Conservation (phyloP, 768 basidiomycete genomes). For the Lyophyllum semitale region DNA sequence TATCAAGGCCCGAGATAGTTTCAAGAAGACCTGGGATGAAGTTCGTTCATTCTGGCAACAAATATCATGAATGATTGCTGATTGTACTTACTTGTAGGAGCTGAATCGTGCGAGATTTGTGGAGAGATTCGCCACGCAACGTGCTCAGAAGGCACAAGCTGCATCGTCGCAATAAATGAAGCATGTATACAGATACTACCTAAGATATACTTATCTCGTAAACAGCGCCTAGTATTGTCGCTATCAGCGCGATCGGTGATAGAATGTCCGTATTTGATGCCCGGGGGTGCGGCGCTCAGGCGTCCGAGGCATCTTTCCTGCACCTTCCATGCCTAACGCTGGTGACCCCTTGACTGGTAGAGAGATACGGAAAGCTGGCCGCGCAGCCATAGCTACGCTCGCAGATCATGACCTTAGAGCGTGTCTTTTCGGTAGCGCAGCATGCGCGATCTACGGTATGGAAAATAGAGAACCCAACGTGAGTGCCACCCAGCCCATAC, state of each 20-base stretch:
- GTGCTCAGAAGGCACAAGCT: too few relatives aligned
- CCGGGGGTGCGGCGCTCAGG: too few relatives aligned
- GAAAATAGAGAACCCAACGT: constrained; percentile 35
- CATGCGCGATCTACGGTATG: constrained; percentile 40
- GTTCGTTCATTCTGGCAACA: constrained; percentile 33
- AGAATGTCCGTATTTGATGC: too few relatives aligned
- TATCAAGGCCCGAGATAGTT: constrained; percentile 52
- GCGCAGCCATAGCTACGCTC: constrained; percentile 25
- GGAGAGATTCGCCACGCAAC: too few relatives aligned
- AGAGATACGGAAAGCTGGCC: constrained; percentile 27
- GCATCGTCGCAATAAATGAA: too few relatives aligned
- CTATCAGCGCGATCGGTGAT: too few relatives aligned
- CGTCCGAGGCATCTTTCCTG: too few relatives aligned
- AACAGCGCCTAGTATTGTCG: too few relatives aligned
- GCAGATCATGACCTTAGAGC: constrained; percentile 25
- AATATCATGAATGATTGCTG: neutral
- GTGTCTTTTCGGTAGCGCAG: constrained; percentile 42
- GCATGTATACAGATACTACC: too few relatives aligned
- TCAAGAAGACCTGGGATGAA: constrained; percentile 53
- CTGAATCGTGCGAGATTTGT: neutral
- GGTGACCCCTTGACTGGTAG: constrained; percentile 4
- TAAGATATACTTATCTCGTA: too few relatives aligned
- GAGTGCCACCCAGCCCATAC: constrained; percentile 14
- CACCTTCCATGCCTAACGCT: too few relatives aligned
- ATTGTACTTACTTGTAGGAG: neutral